Base-by-base conservation (phyloP, 768 basidiomycete genomes). In the Suillus clintonianus region DNA sequence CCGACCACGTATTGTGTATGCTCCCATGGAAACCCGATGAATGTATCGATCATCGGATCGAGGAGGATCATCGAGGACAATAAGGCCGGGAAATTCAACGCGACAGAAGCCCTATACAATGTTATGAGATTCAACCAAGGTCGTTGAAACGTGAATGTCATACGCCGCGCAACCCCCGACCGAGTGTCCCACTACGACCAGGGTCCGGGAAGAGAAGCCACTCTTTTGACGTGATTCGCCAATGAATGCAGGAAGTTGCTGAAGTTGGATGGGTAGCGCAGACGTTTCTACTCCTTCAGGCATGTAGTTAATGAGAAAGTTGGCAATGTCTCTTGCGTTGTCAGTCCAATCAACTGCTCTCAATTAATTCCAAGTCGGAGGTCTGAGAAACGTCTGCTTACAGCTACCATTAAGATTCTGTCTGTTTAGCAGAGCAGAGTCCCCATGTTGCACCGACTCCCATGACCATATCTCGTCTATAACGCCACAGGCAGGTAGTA, bases 371-470 rank as follows among this genome's bases (percentile, higher is more conserved):
- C 19, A 19, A 42, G 42, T 8, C 17, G 19, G 19, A 9, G 2
- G 17, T 19, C 19, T 42, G 7, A 42, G 42, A 42, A 19, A 4
- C 3, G 42, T 19, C 9, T 8, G 19, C 42, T 42, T 19, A 42
- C 42, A 27, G 27, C 27, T 27, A 27, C 27, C 81, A 41, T 86
- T 85, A 1, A 90, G 78, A 17, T 77, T 78, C 0, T 76, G 75
- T 0, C 70, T 79, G 65, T 97, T 97, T 43, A 96, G 61, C 15
- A 92, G 74, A 0, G 83, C 89, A n/a, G 92, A 82, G 63, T 96
- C 95, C 1, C 94, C 95, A 65, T 96, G 93, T 64, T 94, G 89
- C 3, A 89, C 83, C 5, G 91, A 84, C 67, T 97, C 95, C 82
- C 91, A 89, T 0, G 85, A 71, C 93, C 93, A 96, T 1, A 95